phyloP scores from a whole-genome alignment of 2,329 filamentous ascomycete genomes.

The Keithomyces neogunnii region DNA sequence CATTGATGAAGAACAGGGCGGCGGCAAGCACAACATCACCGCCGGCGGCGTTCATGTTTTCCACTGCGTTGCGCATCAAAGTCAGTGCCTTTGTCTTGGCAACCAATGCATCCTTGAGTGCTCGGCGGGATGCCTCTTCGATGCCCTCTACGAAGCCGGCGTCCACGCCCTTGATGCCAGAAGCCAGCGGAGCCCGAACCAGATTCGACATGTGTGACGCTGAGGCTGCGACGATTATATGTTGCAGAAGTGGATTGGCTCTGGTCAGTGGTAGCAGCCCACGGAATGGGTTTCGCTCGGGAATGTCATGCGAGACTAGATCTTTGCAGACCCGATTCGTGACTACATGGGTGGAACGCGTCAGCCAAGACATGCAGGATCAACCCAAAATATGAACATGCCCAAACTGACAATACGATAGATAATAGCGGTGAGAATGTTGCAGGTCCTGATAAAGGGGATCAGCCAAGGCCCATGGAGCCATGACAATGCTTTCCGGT shows the following conservation, averaged over 20 bases:
- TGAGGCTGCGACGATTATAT: slow-evolving; percentile 39
- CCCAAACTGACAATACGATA: slow-evolving; percentile 30
- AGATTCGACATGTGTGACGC: slow-evolving; percentile 40
- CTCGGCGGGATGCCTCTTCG: slow-evolving; percentile 14
- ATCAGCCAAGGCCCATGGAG: slow-evolving; percentile 32
- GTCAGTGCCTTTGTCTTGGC: slow-evolving; percentile 37
- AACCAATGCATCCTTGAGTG: slow-evolving; percentile 34
- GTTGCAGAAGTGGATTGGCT: slow-evolving; percentile 32
- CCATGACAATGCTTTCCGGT: slow-evolving; percentile 12
- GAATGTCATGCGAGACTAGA: slow-evolving; percentile 37
- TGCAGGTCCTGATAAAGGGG: slow-evolving; percentile 44
- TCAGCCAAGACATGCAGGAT: not conserved
- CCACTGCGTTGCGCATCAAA: slow-evolving; percentile 31
- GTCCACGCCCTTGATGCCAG: not conserved
- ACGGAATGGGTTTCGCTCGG: slow-evolving; percentile 37
- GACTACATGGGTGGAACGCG: slow-evolving; percentile 24
- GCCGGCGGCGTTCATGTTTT: slow-evolving; percentile 26
- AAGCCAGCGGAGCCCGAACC: slow-evolving; percentile 21
- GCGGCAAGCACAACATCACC: slow-evolving; percentile 35
- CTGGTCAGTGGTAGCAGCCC: slow-evolving; percentile 32
- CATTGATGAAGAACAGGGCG: slow-evolving; percentile 40
- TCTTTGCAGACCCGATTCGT: slow-evolving; percentile 43
- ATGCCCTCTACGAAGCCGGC: slow-evolving; percentile 3
- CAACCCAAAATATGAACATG: not conserved
- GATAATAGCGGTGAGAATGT: slow-evolving; percentile 33